These are phyloP conservation scores for Botrytis aclada DNA, from an alignment of 2,329 filamentous ascomycete genomes.

Conservation along the genomic window DNA sequence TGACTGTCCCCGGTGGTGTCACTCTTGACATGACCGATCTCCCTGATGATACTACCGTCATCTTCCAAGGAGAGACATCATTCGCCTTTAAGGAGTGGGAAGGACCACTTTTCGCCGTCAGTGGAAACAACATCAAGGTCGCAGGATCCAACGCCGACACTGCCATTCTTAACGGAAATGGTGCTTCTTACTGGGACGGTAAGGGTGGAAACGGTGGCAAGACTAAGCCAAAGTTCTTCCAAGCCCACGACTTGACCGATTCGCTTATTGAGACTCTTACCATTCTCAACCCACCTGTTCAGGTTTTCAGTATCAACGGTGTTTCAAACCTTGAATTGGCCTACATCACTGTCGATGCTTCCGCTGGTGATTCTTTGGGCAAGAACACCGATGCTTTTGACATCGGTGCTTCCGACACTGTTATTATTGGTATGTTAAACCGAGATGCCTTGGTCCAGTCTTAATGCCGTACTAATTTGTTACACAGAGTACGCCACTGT, in stretches of 20 bases:
- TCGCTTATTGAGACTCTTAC: not conserved
- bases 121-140: not conserved
- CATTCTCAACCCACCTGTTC: not conserved
- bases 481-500: not conserved
- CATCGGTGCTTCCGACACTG: not conserved
- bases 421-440: not conserved
- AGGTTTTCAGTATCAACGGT: not conserved
- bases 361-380: not conserved
- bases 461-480: not conserved
- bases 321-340: not conserved
- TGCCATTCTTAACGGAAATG: not conserved
- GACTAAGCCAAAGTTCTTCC: not conserved
- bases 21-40: not conserved
- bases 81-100: not conserved
- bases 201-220: not conserved
- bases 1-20: not conserved
- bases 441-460: not conserved
- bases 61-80: not conserved
- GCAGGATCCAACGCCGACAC: not conserved
- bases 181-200: not conserved
- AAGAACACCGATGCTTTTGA: not conserved
- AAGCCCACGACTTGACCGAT: not conserved
- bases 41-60: not conserved
- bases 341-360: not conserved
- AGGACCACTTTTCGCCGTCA: not conserved